Conservation (phyloP, 2,329 filamentous ascomycete genomes). For the Arthrocladium fulminans region DNA sequence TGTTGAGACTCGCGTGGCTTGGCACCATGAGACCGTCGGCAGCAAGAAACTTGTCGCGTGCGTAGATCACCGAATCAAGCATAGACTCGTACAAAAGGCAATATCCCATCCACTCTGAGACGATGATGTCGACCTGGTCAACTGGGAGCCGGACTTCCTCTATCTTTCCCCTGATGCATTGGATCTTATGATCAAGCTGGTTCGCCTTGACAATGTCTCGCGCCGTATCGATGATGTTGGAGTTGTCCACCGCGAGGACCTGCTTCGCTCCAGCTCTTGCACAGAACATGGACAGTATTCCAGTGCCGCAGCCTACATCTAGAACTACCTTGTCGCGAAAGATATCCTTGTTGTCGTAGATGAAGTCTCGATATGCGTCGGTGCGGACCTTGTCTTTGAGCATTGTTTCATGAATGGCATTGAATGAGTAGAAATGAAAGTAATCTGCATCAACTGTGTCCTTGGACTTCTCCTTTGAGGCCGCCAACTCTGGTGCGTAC, state of each 20-base stretch:
- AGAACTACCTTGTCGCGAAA: constrained; percentile 81
- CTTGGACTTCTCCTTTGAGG: constrained; percentile 43
- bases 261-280: constrained; percentile 77
- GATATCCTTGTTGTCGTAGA: constrained; percentile 80
- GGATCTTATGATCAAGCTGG: constrained; percentile 62
- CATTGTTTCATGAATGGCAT: constrained; percentile 92
- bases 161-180: constrained; percentile 73
- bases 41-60: constrained; percentile 75
- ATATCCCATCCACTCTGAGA: constrained; percentile 98
- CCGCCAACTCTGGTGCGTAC: constrained; percentile 29
- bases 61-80: constrained; percentile 84
- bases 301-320: constrained; percentile 78
- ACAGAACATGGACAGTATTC: constrained; percentile 90
- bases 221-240: constrained; percentile 78
- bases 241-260: constrained; percentile 88
- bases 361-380: constrained; percentile 87
- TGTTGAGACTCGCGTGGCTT: constrained; percentile 71
- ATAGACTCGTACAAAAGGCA: constrained; percentile 89
- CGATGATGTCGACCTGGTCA: constrained; percentile 79
- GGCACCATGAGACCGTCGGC: constrained; percentile 76
- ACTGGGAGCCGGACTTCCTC: constrained; percentile 77
- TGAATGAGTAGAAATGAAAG: constrained; percentile 58
- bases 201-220: constrained; percentile 78
- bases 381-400: constrained; percentile 82
- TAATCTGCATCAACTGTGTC: constrained; percentile 40